Evolutionary conservation across 176 grass and related monocot species (phyloP).

Genomic region (Hordeum marinum): DNA sequence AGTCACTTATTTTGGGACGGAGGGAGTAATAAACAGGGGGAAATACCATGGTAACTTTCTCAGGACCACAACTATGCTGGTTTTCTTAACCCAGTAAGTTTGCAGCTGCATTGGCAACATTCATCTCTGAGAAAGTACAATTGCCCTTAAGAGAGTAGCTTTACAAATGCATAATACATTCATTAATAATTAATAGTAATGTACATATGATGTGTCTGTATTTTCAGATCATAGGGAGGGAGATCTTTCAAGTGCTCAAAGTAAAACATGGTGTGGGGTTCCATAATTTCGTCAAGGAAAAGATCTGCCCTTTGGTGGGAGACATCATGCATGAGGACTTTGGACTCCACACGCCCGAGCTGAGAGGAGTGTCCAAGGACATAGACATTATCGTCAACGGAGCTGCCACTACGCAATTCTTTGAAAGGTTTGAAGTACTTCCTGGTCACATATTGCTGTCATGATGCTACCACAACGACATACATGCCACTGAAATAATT

Average conservation of each 20-base stretch:
- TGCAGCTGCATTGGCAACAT: too few relatives aligned
- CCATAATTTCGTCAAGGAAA: background rate
- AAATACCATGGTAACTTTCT: too few relatives aligned
- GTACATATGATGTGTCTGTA: background rate
- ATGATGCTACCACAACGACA: too few relatives aligned
- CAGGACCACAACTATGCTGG: too few relatives aligned
- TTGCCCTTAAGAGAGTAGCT: too few relatives aligned
- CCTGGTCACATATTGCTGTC: background rate
- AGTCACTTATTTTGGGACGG: too few relatives aligned
- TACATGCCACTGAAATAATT: too few relatives aligned
- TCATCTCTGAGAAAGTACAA: too few relatives aligned
- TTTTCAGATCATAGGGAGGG: background rate
- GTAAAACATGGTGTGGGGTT: background rate
- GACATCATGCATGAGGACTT: background rate
- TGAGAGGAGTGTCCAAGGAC: constrained; percentile 21
- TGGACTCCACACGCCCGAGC: background rate
- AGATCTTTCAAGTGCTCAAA: background rate
- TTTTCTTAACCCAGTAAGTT: too few relatives aligned
- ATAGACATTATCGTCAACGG: constrained; percentile 41
- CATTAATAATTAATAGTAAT: too few relatives aligned
- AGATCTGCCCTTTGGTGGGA: background rate
- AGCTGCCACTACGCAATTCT: constrained; percentile 16
- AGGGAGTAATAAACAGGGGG: too few relatives aligned
- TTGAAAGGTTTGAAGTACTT: background rate
- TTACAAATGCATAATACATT: too few relatives aligned